phyloP scores from a whole-genome alignment of 192 early-diverging fungal genomes.

The Coemansia reversa region DNA sequence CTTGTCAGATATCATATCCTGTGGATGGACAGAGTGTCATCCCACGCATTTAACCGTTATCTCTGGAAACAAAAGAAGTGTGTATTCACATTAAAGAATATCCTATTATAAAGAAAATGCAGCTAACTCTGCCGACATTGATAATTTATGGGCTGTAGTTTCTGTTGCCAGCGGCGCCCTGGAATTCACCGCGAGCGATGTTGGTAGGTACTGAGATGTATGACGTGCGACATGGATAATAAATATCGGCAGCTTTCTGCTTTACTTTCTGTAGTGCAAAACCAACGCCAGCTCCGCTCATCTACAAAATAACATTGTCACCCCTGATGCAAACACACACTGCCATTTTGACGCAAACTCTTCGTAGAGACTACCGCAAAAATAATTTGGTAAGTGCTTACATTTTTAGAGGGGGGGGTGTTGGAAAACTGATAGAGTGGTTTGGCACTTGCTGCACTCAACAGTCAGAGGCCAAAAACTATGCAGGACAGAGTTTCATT shows the following conservation, averaged over 20 bases:
- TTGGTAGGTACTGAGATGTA: too few relatives aligned
- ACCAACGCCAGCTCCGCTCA: neutral
- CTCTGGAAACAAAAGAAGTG: neutral
- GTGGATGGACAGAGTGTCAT: neutral
- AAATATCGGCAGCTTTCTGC: too few relatives aligned
- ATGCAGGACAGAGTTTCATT: neutral
- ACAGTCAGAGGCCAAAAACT: neutral
- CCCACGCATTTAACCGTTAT: neutral
- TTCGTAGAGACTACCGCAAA: neutral
- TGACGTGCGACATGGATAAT: too few relatives aligned
- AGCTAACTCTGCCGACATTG: too few relatives aligned
- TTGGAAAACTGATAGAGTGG: too few relatives aligned
- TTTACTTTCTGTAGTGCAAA: too few relatives aligned
- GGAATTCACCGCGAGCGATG: neutral
- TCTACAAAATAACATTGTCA: neutral
- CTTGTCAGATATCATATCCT: neutral
- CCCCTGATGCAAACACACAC: neutral
- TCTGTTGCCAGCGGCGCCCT: too few relatives aligned
- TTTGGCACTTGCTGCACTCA: neutral
- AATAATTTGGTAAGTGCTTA: neutral
- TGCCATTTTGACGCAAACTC: too few relatives aligned
- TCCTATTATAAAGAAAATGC: neutral
- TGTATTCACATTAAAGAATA: neutral
- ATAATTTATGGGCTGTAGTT: too few relatives aligned
- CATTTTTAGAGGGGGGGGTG: too few relatives aligned